These are phyloP conservation scores for Globisporangium spiculum DNA, from an alignment of 352 stramenopile genomes.

Conservation along the genomic window DNA sequence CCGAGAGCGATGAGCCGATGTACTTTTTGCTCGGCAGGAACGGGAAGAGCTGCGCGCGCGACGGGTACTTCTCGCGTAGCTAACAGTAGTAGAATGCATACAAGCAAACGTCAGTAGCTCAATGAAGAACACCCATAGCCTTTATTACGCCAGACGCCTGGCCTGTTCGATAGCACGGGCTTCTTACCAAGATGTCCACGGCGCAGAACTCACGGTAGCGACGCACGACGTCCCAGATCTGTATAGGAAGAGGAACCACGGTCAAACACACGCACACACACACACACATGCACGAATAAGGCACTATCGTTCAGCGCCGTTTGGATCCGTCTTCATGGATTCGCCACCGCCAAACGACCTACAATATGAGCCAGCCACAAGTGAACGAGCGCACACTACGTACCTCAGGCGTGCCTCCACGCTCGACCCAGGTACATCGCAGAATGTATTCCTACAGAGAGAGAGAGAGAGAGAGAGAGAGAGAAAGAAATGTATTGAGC, in stretches of 20 bases:
- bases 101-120: neutral
- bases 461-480: neutral
- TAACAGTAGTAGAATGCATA: conserved; percentile 13
- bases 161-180: neutral
- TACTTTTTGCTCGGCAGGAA: conserved; percentile 86
- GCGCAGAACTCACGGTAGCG: conserved; percentile 85
- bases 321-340: neutral
- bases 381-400: neutral
- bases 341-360: neutral
- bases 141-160: neutral
- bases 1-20: conserved; percentile 80
- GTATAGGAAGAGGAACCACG: neutral
- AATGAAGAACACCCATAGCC: neutral
- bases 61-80: conserved; percentile 85
- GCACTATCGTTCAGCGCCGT: neutral
- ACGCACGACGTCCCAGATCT: conserved; percentile 83
- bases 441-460: conserved; percentile 76
- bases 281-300: neutral
- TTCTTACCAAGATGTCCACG: conserved; percentile 73
- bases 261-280: neutral
- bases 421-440: conserved; percentile 69
- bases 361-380: neutral
- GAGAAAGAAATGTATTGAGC: neutral
- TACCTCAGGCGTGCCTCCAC: conserved; percentile 46
- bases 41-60: conserved; percentile 65